Base-by-base conservation (phyloP, 202 grass and related monocot genomes). In the Tripidium arundinaceum region DNA sequence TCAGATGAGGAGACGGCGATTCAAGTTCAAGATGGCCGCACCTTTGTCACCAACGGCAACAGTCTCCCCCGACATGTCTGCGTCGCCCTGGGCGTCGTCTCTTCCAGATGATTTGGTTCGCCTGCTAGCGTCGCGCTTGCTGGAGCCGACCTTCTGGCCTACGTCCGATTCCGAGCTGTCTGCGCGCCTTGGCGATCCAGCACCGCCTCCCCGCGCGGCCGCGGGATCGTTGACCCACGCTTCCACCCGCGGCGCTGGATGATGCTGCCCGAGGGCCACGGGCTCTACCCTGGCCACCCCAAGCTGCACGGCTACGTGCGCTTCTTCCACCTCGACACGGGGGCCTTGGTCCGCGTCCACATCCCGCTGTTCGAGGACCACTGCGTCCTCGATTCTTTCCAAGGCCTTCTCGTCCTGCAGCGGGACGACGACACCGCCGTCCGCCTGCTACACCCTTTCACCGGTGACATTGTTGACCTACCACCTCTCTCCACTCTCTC, bases 381-480 rank as follows among this genome's bases (percentile, higher is more conserved):
- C 21, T 43, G 65, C 37, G 21, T 42, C 9, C 65, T 68, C 1
- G 65, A 68, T 1, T 68, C 38, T 0, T 13, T 7, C 21, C 1
- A 68, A 0, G 39, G 67, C 67, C 67, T 70, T 41, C 67, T 68
- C 36, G 37, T 68, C 65, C 65, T 68, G 65, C 65, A 68, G 19
- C 65, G 65, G 36, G 65, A 57, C 31, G 10, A 36, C 16, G 9
- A 74, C 47, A 60, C 29, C 11, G 72, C 72, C 46, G 1, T 79
- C 33, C 77, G 63, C 2, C 39, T 79, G 43, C 76, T 79, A n/a
- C 29, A 79, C 45, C 45, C 62, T 7, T 54, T 79, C 12, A 67
- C 76, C 42, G 43, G 76, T 1, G 62, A 79, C 76, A 54, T 79
- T 18, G 7, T 65, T 0, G 45, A 79, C 1, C 45, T 79, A 1